phyloP scores from a whole-genome alignment of 2,329 filamentous ascomycete genomes.

The Tolypocladium capitatum region DNA sequence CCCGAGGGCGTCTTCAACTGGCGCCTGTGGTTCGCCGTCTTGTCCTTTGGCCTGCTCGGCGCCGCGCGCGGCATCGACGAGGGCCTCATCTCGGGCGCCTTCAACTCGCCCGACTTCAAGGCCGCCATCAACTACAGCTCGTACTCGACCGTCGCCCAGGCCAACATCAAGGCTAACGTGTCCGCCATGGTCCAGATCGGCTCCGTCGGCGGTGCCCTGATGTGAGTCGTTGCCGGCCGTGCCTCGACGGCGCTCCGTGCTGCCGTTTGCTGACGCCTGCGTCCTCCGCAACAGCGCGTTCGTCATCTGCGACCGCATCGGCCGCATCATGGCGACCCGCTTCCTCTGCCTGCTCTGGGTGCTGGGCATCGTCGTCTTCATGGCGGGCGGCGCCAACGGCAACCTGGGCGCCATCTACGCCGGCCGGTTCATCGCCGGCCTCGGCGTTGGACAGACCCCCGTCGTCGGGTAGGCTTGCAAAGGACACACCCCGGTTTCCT shows the following conservation, averaged over 20 bases:
- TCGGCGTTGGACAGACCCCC: slow-evolving; percentile 53
- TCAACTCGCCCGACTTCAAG: slow-evolving; percentile 54
- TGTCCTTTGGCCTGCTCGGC: slow-evolving; percentile 63
- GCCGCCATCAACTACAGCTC: slow-evolving; percentile 41
- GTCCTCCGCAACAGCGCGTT: slow-evolving; percentile 34
- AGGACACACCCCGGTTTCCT: no score
- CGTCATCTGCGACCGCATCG: slow-evolving; percentile 44
- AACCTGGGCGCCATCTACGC: slow-evolving; percentile 46
- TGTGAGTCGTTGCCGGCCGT: slow-evolving; percentile 17
- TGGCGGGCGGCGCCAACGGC: slow-evolving; percentile 36
- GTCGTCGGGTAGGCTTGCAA: slow-evolving; percentile 50
- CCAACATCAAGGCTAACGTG: slow-evolving; percentile 63
- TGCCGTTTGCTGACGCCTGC: not conserved
- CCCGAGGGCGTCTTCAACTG: slow-evolving; percentile 64
- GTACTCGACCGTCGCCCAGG: slow-evolving; percentile 38
- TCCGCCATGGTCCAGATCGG: slow-evolving; percentile 74
- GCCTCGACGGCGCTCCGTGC: not conserved
- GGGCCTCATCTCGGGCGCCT: slow-evolving; percentile 61
- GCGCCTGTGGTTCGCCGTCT: slow-evolving; percentile 63
- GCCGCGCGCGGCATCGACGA: slow-evolving; percentile 71
- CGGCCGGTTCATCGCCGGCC: slow-evolving; percentile 51
- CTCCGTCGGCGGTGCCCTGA: slow-evolving; percentile 56
- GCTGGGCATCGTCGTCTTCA: slow-evolving; percentile 44
- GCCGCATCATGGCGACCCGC: slow-evolving; percentile 49
- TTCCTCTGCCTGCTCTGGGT: slow-evolving; percentile 45